Evolutionary conservation across 2,329 filamentous ascomycete species (phyloP).

Genomic region (Achaetomium macrosporum): DNA sequence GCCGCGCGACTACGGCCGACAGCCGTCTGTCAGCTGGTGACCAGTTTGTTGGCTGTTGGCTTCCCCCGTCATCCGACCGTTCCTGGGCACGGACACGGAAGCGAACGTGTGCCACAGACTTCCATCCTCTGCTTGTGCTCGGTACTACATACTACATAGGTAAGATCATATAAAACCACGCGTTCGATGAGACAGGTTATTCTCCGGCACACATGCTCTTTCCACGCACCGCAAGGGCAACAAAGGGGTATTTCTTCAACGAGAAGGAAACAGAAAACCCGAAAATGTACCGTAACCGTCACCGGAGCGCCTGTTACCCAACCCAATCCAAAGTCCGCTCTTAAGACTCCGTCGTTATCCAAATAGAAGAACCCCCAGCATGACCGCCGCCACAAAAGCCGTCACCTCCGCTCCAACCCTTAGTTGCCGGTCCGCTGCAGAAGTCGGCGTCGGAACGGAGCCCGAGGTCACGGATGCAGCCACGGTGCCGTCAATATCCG

Average conservation of each 20-base stretch:
- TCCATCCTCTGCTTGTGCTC: too few species aligned
- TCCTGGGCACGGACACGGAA: too few species aligned
- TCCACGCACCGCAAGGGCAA: neutral
- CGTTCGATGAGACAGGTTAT: neutral
- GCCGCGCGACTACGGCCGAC: constrained; percentile 3
- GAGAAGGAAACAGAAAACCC: neutral
- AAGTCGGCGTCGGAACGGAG: neutral
- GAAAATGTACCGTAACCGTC: neutral
- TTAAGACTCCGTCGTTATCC: neutral
- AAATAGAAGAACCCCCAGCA: constrained; percentile 2
- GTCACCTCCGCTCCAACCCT: neutral
- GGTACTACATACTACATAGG: too few species aligned
- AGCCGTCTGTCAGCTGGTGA: neutral
- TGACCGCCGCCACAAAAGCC: neutral
- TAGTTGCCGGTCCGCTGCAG: neutral
- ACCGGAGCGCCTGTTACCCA: neutral
- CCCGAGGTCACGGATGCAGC: constrained; percentile 7
- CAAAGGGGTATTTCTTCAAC: constrained; percentile 7
- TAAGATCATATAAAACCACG: too few species aligned
- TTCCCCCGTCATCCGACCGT: too few species aligned
- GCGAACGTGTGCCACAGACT: too few species aligned
- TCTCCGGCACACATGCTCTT: neutral
- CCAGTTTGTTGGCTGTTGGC: neutral
- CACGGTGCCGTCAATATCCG: constrained; percentile 18
- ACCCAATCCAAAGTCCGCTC: neutral